Conservation (phyloP, 2,329 filamentous ascomycete genomes). For the Cladosporium sp. region DNA sequence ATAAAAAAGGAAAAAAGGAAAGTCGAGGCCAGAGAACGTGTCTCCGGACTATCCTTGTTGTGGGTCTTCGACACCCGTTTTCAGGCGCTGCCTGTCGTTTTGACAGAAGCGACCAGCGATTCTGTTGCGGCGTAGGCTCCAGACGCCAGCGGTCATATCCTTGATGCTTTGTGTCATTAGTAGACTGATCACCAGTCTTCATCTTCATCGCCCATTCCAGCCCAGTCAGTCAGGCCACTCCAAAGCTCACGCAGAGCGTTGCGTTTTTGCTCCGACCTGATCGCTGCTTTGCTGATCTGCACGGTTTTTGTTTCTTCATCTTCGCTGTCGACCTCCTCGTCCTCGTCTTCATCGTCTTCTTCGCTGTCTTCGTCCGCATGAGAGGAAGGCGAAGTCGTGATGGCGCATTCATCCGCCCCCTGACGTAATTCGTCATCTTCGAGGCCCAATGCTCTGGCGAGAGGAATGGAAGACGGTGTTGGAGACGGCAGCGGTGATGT, state of each 20-base stretch:
- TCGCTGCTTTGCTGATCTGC: conserved; percentile 1
- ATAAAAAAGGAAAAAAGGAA: no score
- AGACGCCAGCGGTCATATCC: no score
- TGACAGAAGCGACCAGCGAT: no score
- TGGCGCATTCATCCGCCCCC: conserved; percentile 21
- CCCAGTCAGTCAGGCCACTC: conserved; percentile 28
- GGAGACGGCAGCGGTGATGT: conserved; percentile 12
- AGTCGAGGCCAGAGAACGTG: no score
- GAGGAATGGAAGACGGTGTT: conserved; percentile 4
- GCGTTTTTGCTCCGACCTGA: conserved; percentile 19
- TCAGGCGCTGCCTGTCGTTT: no score
- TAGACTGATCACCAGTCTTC: conserved; percentile 15
- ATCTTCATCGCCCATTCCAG: conserved; percentile 28
- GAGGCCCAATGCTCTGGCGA: conserved; percentile 13
- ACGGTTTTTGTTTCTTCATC: conserved; percentile 12
- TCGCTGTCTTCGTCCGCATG: conserved; percentile 4
- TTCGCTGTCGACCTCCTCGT: conserved; percentile 18
- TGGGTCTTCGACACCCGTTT: no score
- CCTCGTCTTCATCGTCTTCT: conserved; percentile 15
- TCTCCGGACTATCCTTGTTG: no score
- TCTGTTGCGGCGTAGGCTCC: no score
- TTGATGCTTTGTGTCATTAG: background rate
- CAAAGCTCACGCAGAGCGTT: conserved; percentile 34
- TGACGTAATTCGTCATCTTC: conserved; percentile 13
- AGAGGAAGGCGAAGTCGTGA: conserved; percentile 21